Evolutionary conservation across 1,139 yeast species (phyloP), one percentile per base, ranked within the genome.

Genomic region (Pichia sp.): DNA sequence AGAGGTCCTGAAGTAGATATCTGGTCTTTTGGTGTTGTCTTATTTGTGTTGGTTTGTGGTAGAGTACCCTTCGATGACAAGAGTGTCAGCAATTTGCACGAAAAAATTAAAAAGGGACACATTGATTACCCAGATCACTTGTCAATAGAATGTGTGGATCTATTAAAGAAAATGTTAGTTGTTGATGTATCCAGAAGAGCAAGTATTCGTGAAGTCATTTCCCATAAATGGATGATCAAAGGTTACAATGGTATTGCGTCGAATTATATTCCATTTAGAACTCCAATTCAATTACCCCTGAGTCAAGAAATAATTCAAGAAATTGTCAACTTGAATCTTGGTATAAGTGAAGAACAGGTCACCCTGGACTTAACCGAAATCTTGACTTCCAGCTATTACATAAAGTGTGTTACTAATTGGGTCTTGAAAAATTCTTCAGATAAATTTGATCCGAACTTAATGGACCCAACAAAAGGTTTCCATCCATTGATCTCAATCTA

Each of bases 31-130:
- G 99, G 99, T 57, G 97, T 93, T 49, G 97, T 93, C 0, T 73
- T 95, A 42, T 93, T 90, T 67, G 99, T 93, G 17, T 75, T 95
- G 59, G 97, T 93, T 2, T 92, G 97, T 69, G 99, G 99, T 53
- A 92, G 91, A 68, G 98, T 95, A 7, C 99, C 99, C 14, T 95
- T 95, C 71, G 99, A 95, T 70, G 99, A 95, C 68, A 95, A 90
- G 67, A 85, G 89, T 58, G 96, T 95, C 63, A 87, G 93, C 49
- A 95, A 89, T 2, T 77, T 95, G 64, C 99, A 95, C 69, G 96
- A 91, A 62, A 92, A 92, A 71, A 95, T 95, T 69, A 95, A 93
- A 67, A 81, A 86, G 61, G 99, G 99, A 42, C 78, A 84, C 58
- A 97, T 95, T 6, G 97, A 91, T 61, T 95, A 95, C 69, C 99